These are phyloP conservation scores for Stropharia rugosoannulata DNA, from an alignment of 768 basidiomycete species.

Conservation along the genomic window DNA sequence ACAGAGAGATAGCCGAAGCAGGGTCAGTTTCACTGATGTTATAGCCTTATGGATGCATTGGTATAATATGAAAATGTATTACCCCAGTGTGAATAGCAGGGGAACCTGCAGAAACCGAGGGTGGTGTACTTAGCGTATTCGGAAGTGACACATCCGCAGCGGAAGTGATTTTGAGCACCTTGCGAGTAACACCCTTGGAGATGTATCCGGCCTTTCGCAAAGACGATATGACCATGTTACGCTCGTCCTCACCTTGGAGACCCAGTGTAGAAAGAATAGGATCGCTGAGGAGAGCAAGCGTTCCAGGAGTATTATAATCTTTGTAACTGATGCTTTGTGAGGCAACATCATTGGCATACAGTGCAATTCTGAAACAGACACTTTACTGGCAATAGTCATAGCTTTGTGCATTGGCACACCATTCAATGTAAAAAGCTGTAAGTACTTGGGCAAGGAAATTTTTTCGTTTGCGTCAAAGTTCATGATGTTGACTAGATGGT, in stretches of 20 bases:
- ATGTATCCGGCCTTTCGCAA: constrained; percentile 66
- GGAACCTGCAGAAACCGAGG: constrained; percentile 16
- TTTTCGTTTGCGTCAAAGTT: constrained; percentile 29
- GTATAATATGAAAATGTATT: constrained; percentile 2
- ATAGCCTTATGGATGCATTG: neutral
- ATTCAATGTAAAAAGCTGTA: constrained; percentile 62
- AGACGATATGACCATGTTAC: constrained; percentile 58
- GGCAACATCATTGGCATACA: constrained; percentile 1
- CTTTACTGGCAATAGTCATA: constrained; percentile 68
- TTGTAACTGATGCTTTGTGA: constrained; percentile 57
- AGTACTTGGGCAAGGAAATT: constrained; percentile 61
- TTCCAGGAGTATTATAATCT: constrained; percentile 57
- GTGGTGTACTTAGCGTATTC: constrained; percentile 6
- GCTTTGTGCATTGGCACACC: constrained; percentile 62
- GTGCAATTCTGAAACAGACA: constrained; percentile 40
- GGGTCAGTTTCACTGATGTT: neutral
- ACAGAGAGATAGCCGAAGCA: neutral
- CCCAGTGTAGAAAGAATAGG: constrained; percentile 56
- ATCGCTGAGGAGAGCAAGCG: constrained; percentile 59
- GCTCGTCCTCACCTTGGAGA: constrained; percentile 61
- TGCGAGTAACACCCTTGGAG: constrained; percentile 20
- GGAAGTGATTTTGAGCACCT: constrained; percentile 11
- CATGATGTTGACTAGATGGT: neutral
- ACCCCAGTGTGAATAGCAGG: constrained; percentile 31
- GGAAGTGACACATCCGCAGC: constrained; percentile 11